These are phyloP conservation scores for Danielia reshetovae DNA, from an alignment of 805 yeast genomes.

Conservation along the genomic window DNA sequence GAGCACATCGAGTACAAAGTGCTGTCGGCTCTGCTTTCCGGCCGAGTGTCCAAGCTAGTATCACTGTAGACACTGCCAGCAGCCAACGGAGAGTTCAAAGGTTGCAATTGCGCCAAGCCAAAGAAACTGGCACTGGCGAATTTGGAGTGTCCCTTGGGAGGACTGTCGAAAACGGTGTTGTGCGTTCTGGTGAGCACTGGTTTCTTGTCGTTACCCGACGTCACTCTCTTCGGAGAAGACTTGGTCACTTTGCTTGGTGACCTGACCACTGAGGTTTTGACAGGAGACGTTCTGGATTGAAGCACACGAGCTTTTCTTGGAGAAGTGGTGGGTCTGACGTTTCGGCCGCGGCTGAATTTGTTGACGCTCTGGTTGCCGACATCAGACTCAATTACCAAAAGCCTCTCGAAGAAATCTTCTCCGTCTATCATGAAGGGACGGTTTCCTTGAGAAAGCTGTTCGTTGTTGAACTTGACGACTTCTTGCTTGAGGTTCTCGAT, in stretches of 20 bases:
- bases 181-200: background rate
- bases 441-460: conserved; percentile 16
- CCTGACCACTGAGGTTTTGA: background rate
- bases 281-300: background rate
- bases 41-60: background rate
- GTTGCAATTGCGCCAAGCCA: conserved; percentile 5
- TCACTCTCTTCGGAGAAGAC: background rate
- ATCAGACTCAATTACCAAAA: conserved; percentile 28
- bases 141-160: conserved; percentile 1
- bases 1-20: conserved; percentile 16
- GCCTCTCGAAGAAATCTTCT: conserved; percentile 40
- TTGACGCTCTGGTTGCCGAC: background rate
- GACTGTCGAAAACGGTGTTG: background rate
- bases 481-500: conserved; percentile 47
- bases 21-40: conserved; percentile 3
- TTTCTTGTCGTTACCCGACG: background rate
- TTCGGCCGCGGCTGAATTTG: conserved; percentile 6
- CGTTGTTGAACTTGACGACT: conserved; percentile 46
- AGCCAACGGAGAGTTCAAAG: conserved; percentile 7
- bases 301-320: background rate
- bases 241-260: conserved; percentile 1
- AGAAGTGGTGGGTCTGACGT: background rate
- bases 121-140: background rate
- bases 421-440: conserved; percentile 41
- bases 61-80: background rate